Evolutionary conservation across 441 rosid genomes (phyloP), one percentile per base, ranked within the genome.

Genomic region (Pelargonium australe): DNA sequence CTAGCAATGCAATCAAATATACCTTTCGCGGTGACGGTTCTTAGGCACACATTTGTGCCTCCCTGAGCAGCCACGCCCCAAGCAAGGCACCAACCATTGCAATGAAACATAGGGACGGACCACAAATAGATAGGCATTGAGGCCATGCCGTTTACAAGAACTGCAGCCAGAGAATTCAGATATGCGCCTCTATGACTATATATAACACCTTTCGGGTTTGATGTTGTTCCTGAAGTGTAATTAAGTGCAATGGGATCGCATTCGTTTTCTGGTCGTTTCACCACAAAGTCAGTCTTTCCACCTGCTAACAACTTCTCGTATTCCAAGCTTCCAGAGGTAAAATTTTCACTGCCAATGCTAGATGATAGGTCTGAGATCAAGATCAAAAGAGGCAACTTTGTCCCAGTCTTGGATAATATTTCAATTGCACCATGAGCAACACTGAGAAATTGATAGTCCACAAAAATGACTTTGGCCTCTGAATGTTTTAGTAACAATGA

Each of bases 101-200:
- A 88, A 63, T 94, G 97, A 67, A 89, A 94, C 92, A 91, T 89
- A 0, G 99, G 99, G 31, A 94, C 82, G 68, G 96, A 88, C 99
- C 99, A 94, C 44, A 94, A 73, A 76, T 94, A 94, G 10, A 87
- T 77, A 74, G 86, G 78, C 41, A 95, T 94, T 76, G 91, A 96
- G 67, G 72, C 82, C 83, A 91, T 89, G 13, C 88, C 90, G 95
- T 97, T 89, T 4, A 4, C 0, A 34, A 34, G 72, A 51, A 88
- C 78, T 75, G 70, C 68, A 17, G 92, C 91, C 67, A 89, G 6
- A 73, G 92, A 73, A 95, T 89, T 88, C n/a, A 87, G 45, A 73
- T 88, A 91, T 3, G 96, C 99, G 28, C 96, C 97, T 25, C 96
- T 86, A 71, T 91, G 99, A 75, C 83, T 78, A 74, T 89, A 76